A percentile compares a stretch with the other conserved stretches of the same genome.
Conservation (phyloP, 495 filamentous ascomycete species). For the Neurospora sp. region DNA sequence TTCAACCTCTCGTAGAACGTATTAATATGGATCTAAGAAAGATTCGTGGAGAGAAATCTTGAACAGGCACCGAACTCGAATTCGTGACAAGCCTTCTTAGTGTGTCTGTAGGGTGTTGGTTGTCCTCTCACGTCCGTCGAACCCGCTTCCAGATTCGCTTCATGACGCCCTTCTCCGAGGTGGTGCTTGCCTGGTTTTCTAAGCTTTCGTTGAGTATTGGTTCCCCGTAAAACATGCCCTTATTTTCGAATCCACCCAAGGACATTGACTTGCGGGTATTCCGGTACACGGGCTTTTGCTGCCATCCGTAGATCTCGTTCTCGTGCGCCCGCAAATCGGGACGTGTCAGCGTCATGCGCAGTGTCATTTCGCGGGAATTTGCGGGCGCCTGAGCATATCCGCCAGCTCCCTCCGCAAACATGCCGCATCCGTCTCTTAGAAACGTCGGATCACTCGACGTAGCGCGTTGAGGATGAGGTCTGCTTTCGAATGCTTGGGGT, state of each 20-base stretch:
- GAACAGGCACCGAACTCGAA: no score
- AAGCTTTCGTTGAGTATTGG: conserved; percentile 20
- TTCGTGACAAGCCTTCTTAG: no score
- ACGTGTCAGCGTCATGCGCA: conserved; percentile 87
- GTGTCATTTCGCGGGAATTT: conserved; percentile 77
- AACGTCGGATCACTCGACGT: conserved; percentile 5
- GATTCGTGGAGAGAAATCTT: neutral
- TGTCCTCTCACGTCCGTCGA: conserved; percentile 12
- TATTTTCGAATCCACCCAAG: conserved; percentile 7
- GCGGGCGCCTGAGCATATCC: conserved; percentile 44
- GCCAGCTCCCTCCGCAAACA: conserved; percentile 18
- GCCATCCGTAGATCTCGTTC: conserved; percentile 50
- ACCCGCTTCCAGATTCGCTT: conserved; percentile 31
- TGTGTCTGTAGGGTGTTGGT: neutral
- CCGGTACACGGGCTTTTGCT: conserved; percentile 24
- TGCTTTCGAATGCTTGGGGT: conserved; percentile 33
- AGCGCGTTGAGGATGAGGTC: conserved; percentile 24
- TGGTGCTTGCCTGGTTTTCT: conserved; percentile 9
- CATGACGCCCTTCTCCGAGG: conserved; percentile 26
- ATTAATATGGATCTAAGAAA: neutral
- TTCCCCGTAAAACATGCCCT: conserved; percentile 7
- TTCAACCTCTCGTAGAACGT: neutral
- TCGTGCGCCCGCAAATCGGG: conserved; percentile 71
- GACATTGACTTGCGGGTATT: conserved; percentile 13
- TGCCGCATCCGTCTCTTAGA: conserved; percentile 14